phyloP scores from a whole-genome alignment of 2,329 filamentous ascomycete genomes.

The Cercospora canescens region DNA sequence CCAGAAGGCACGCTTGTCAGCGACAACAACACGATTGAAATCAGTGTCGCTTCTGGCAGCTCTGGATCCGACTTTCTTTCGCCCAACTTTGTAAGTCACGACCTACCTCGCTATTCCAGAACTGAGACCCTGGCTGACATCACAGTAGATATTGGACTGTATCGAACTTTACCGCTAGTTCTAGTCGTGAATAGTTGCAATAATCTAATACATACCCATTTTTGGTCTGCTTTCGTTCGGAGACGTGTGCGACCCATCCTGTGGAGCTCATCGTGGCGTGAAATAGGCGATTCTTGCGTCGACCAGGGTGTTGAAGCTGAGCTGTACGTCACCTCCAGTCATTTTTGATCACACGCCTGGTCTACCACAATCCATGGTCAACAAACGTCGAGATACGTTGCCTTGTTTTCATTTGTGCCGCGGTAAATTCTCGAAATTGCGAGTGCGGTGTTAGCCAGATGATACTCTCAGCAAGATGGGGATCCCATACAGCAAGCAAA shows the following conservation, averaged over 20 bases:
- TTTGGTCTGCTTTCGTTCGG: no score
- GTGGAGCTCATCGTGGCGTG: not conserved
- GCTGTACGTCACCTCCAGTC: not conserved
- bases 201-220: not conserved
- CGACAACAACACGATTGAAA: slow-evolving; percentile 13
- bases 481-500: slow-evolving; percentile 54
- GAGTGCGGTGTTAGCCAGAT: not conserved
- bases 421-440: not conserved
- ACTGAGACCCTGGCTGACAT: not conserved
- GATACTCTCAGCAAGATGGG: slow-evolving; percentile 42
- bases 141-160: slow-evolving; percentile 18
- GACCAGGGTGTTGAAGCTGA: not conserved
- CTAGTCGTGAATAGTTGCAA: not conserved
- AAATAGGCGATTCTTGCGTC: not conserved
- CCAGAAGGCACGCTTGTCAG: slow-evolving; percentile 4
- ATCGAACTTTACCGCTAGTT: slow-evolving; percentile 16
- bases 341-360: not conserved
- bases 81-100: slow-evolving; percentile 19
- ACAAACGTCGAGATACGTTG: not conserved
- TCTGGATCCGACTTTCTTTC: slow-evolving; percentile 8
- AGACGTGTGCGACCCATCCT: not conserved
- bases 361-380: not conserved
- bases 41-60: slow-evolving; percentile 13
- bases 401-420: not conserved
- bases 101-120: not conserved